These are phyloP conservation scores for Corylus americana DNA, from an alignment of 306 rosid genomes.

Conservation along the genomic window DNA sequence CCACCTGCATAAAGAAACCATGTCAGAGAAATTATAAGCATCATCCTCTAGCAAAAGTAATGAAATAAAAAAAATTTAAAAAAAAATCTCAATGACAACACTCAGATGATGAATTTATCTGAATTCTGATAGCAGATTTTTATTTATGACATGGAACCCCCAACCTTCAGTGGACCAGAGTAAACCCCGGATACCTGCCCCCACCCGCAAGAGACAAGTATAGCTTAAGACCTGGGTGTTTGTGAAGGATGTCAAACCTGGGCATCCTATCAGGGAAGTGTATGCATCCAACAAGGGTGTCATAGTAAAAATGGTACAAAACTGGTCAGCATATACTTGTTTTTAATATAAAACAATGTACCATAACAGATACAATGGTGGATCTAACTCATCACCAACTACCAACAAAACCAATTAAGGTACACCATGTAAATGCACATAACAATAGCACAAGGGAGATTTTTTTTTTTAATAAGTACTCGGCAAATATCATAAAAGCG, in stretches of 20 bases:
- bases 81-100: slow-evolving; percentile 15
- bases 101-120: neutral
- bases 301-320: neutral
- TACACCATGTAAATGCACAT: neutral
- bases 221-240: no score
- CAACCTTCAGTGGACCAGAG: no score
- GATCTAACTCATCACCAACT: neutral
- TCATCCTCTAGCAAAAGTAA: slow-evolving; percentile 8
- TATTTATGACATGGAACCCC: no score
- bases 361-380: neutral
- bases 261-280: no score
- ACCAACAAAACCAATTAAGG: neutral
- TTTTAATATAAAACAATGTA: neutral
- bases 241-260: no score
- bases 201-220: no score
- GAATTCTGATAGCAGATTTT: neutral
- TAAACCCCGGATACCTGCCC: no score
- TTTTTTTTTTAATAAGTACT: no score
- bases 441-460: neutral
- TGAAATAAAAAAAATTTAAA: neutral
- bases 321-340: neutral
- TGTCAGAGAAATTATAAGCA: slow-evolving; percentile 32
- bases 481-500: no score
- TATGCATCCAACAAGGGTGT: neutral
- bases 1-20: slow-evolving; percentile 47